Evolutionary conservation across 2,329 filamentous ascomycete species (phyloP), one percentile per base, ranked within the genome.

Genomic region (Pseudogymnoascus sp.): DNA sequence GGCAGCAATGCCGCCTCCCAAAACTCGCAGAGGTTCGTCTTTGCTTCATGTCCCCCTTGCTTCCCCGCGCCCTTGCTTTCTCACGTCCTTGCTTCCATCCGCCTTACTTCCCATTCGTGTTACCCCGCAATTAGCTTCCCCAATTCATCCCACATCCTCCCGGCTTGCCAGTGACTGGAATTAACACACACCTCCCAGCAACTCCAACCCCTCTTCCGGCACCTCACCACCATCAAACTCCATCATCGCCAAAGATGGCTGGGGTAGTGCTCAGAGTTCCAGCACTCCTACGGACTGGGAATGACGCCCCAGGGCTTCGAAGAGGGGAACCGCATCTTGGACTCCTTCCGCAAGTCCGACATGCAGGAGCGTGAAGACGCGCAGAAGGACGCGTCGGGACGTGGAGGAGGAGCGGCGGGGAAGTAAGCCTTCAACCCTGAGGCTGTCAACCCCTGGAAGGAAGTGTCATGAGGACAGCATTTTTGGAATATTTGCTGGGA

Each of bases 231-330:
- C 23, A 25, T 28, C 23, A 23, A 53, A 28, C 23, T 11, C 16
- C 5, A 7, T 25, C 23, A 53, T 62, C 4, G 11, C 36, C 60
- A 62, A 62, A 18, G 60, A 62, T 46, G 21, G 37, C 14, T 62
- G 60, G 37, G 60, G 60, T 12, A 5, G 7, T 40, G 60, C 31
- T 5, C 38, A 31, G n/a, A 46, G 3, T 62, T 62, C 23, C 60
- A 62, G 60, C 8, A 3, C 21, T 53, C 60, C 16, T 49, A 23
- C n/a, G 60, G 60, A 53, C 23, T 53, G n/a, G 3, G 23, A n/a
- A 62, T 62, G 60, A 36, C 42, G n/a, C 40, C 60, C 8, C 40
- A 53, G 16, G 31, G 4, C 18, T 21, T 62, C 2, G 60, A 62
- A 36, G 40, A 34, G 46, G 60, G 60, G 12, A 53, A 53, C 23